Conservation (phyloP, 1,284 basidiomycete species). For the Bondarzewia mesenterica region DNA sequence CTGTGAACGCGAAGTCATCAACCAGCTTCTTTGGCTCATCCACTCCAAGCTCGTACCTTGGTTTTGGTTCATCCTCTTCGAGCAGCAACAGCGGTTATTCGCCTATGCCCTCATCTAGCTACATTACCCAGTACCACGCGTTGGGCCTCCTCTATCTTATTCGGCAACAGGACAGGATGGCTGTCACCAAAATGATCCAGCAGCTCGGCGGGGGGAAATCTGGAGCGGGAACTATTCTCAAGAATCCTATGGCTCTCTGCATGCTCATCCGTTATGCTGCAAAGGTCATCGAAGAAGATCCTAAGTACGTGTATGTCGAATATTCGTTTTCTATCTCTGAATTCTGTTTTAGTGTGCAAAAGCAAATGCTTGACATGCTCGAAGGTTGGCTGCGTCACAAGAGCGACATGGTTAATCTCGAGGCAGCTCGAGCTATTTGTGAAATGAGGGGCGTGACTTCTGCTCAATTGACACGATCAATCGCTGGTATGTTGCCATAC, state of each 20-base stretch:
- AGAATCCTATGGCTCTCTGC: constrained; percentile 97
- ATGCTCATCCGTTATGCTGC: constrained; percentile 98
- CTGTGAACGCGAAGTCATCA: constrained; percentile 84
- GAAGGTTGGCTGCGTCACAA: constrained; percentile 97
- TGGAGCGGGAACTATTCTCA: constrained; percentile 73
- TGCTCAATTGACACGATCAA: constrained; percentile 78
- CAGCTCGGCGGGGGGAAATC: constrained; percentile 88
- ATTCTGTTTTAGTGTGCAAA: constrained; percentile 58
- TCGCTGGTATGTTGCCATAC: constrained; percentile 56
- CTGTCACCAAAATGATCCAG: constrained; percentile 98
- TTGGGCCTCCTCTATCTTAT: constrained; percentile 93
- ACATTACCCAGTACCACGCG: constrained; percentile 96
- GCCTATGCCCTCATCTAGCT: constrained; percentile 79
- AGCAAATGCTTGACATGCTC: constrained; percentile 89
- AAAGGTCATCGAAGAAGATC: constrained; percentile 97
- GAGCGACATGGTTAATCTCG: constrained; percentile 99
- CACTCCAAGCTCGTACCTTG: constrained; percentile 55
- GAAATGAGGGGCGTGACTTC: constrained; percentile 85
- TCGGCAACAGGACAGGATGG: constrained; percentile 97
- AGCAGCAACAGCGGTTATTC: constrained; percentile 55
- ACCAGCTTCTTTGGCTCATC: constrained; percentile 53
- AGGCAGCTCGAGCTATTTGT: constrained; percentile 95
- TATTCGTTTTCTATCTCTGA: constrained; percentile 4
- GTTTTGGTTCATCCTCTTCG: constrained; percentile 48
- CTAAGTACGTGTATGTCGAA: constrained; percentile 52